Base-by-base conservation (phyloP, 2,329 filamentous ascomycete genomes). In the Claviceps digitariae region DNA sequence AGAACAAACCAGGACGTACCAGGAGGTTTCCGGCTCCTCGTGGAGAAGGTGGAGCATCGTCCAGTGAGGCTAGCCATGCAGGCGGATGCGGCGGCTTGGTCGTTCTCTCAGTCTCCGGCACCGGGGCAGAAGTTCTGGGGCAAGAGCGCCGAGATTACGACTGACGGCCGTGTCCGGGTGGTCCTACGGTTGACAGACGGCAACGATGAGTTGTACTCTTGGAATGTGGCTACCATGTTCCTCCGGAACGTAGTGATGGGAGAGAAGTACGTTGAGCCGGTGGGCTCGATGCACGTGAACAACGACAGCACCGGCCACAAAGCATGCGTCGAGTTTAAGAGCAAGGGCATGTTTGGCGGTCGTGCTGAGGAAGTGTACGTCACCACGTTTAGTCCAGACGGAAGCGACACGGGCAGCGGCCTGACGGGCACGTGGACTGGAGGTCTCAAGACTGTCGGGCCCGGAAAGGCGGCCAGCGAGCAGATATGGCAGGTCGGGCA, bases 41-140 rank as follows among this genome's bases (percentile, higher is more conserved):
- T 91, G 0, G 93, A 98, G 66, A 98, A 98, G 67, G 88, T 98
- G 8, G 86, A 83, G 17, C 93, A 98, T 67, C 84, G 93, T 4
- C 93, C 93, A 0, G 88, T 98, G 15, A 83, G 90, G 57, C 81
- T 97, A 63, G 93, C 93, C 6, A 91, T 90, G 72, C 90, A 97
- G 67, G 93, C 91, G 4, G 93, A 98, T 66, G 82, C 87, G 41
- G 78, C 82, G 41, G 74, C 79, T 54, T 98, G 93, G 93, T 89
- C 86, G 2, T 84, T 95, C 57, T 78, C 87, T 1, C 93, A 97
- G 65, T 87, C 86, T 4, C 88, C 93, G 0, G 84, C 86, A 54
- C 93, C 93, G 0, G 85, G 86, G 23, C 91, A 98, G 65, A 97
- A 97, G 66, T 98, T 98, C 72, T 97, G 93, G 93, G 93, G 93